Evolutionary conservation across 495 filamentous ascomycete genomes (phyloP).

Genomic region (Aspergillus avenaceus): DNA sequence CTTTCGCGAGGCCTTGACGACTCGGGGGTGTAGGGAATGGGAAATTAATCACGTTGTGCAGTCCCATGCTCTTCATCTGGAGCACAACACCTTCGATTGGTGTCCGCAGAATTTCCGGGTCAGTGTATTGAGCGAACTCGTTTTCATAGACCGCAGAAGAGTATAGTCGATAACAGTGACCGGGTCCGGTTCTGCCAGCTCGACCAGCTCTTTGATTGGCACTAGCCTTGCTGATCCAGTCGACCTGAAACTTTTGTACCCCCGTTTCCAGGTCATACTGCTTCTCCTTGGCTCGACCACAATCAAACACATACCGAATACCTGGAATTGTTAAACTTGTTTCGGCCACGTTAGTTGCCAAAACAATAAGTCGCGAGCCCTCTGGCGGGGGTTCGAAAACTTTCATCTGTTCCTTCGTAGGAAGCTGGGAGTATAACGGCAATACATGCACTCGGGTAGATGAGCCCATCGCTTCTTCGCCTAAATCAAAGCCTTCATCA

Average conservation of each 20-base stretch:
- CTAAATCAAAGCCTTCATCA: constrained; percentile 57
- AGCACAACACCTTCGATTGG: constrained; percentile 91
- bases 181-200: constrained; percentile 92
- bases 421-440: constrained; percentile 91
- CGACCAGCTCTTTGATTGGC: constrained; percentile 90
- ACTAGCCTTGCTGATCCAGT: constrained; percentile 97
- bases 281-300: constrained; percentile 86
- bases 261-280: constrained; percentile 79
- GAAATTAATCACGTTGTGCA: constrained; percentile 88
- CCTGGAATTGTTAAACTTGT: constrained; percentile 96
- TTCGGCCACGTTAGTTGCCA: constrained; percentile 97
- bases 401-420: constrained; percentile 83
- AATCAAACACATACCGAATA: constrained; percentile 94
- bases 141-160: constrained; percentile 92
- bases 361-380: constrained; percentile 78
- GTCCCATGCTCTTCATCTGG: constrained; percentile 92
- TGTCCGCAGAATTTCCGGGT: constrained; percentile 86
- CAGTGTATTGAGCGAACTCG: constrained; percentile 80
- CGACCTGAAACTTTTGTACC: constrained; percentile 91
- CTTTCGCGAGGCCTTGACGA: constrained; percentile 70
- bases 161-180: constrained; percentile 92
- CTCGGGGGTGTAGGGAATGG: constrained; percentile 96
- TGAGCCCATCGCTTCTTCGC: constrained; percentile 60
- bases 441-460: constrained; percentile 74
- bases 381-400: constrained; percentile 91